A percentile compares a stretch with the other conserved stretches of the same genome.
Conservation (phyloP, 1,284 basidiomycete species). For the Heterobasidion parviporum region DNA sequence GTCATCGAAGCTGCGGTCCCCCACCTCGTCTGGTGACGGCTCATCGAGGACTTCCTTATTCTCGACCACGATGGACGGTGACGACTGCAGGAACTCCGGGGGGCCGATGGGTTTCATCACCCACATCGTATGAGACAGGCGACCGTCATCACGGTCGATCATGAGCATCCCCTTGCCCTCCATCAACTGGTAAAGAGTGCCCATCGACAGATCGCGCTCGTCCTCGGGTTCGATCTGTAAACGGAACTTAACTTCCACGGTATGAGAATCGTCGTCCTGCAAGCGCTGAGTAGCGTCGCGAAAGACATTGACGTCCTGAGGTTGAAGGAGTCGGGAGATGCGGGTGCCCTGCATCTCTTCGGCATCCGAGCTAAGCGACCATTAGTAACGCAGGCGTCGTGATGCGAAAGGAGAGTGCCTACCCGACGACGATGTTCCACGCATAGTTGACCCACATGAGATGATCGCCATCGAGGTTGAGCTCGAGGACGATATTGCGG, state of each 20-base stretch:
- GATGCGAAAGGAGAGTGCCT: constrained; percentile 25
- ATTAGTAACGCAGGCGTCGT: constrained; percentile 7
- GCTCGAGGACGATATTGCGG: constrained; percentile 93
- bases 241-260: constrained; percentile 87
- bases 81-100: constrained; percentile 56
- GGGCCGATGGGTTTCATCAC: constrained; percentile 83
- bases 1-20: constrained; percentile 17
- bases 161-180: constrained; percentile 99
- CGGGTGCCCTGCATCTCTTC: constrained; percentile 74
- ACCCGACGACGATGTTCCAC: constrained; percentile 91
- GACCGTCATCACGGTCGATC: constrained; percentile 81
- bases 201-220: constrained; percentile 42
- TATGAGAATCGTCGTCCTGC: constrained; percentile 88
- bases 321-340: constrained; percentile 77
- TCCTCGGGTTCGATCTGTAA: constrained; percentile 63
- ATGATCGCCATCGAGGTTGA: constrained; percentile 90
- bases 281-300: constrained; percentile 82
- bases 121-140: constrained; percentile 98
- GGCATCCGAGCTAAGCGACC: constrained; percentile 66
- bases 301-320: constrained; percentile 83
- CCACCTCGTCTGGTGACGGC: constrained; percentile 22
- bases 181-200: constrained; percentile 77
- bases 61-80: constrained; percentile 49
- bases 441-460: constrained; percentile 93
- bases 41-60: constrained; percentile 39